Conservation (phyloP, 441 rosid genomes). For the Raphanus hybrid region DNA sequence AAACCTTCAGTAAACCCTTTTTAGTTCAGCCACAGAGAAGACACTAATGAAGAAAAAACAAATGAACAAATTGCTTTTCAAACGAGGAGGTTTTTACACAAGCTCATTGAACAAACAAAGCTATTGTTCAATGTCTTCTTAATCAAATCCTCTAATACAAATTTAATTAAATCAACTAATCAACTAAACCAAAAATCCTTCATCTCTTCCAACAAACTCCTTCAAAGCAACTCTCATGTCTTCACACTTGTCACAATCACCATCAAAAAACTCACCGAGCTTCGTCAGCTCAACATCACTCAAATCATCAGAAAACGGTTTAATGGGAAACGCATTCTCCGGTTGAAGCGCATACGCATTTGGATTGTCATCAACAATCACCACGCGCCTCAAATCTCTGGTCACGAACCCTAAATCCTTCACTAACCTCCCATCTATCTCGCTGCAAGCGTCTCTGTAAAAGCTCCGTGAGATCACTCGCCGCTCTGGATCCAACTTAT, state of each 20-base stretch:
- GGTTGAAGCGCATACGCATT: conserved; percentile 76
- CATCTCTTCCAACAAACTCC: conserved; percentile 38
- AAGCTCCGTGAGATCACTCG: conserved; percentile 60
- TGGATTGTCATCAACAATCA: conserved; percentile 86
- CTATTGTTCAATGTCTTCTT: conserved; percentile 27
- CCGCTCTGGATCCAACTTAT: conserved; percentile 53
- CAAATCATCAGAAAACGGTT: conserved; percentile 63
- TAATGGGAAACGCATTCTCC: conserved; percentile 75
- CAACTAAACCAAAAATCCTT: conserved; percentile 3
- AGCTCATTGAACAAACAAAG: conserved; percentile 29
- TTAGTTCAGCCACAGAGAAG: not conserved
- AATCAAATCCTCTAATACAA: conserved; percentile 32
- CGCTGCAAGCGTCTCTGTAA: conserved; percentile 69
- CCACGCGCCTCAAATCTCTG: conserved; percentile 65
- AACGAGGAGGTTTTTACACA: conserved; percentile 26
- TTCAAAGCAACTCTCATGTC: conserved; percentile 83
- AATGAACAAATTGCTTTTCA: conserved; percentile 23
- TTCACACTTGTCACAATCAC: conserved; percentile 52
- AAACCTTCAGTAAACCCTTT: not conserved
- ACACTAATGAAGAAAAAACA: conserved; percentile 17
- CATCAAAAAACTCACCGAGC: conserved; percentile 57
- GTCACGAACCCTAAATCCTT: conserved; percentile 71
- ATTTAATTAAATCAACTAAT: not conserved
- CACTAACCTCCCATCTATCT: conserved; percentile 65
- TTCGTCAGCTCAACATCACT: conserved; percentile 60